Conservation (phyloP, 208 protist genomes). For the Blastocrithidia nonstop region DNA sequence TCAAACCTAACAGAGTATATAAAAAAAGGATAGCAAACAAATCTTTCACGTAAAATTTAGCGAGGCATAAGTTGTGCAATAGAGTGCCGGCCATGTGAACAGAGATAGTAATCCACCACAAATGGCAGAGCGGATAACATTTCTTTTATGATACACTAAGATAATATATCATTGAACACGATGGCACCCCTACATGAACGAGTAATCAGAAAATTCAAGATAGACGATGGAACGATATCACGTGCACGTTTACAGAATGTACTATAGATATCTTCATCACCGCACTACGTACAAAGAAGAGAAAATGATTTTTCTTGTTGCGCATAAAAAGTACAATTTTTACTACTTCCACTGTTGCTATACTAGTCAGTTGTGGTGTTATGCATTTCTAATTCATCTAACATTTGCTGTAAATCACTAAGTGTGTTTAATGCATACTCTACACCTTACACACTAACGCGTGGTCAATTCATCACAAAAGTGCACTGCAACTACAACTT, state of each 20-base stretch:
- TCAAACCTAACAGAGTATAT: not conserved
- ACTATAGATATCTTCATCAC: not conserved
- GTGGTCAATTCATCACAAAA: constrained; percentile 34
- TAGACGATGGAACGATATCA: constrained; percentile 25
- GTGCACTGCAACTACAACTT: not conserved
- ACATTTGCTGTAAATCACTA: constrained; percentile 19
- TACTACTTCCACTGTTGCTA: not conserved
- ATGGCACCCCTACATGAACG: constrained; percentile 66
- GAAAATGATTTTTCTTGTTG: not conserved
- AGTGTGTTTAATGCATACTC: constrained; percentile 13
- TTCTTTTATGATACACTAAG: constrained; percentile 5
- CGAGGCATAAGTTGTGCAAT: constrained; percentile 13
- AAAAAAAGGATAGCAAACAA: not conserved
- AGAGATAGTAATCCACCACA: constrained; percentile 32
- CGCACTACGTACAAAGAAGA: too few species aligned
- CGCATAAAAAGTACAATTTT: not conserved
- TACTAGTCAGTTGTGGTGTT: not conserved
- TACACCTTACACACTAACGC: constrained; percentile 27
- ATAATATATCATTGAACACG: constrained; percentile 56
- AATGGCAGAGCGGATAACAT: constrained; percentile 12
- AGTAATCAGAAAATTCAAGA: constrained; percentile 51
- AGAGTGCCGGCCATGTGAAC: constrained; percentile 55
- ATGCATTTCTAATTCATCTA: constrained; percentile 30
- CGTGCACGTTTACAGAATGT: not conserved
- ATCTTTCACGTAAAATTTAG: not conserved